Evolutionary conservation across 2,329 filamentous ascomycete species (phyloP).

Genomic region (Ilyonectria mors-panacis): DNA sequence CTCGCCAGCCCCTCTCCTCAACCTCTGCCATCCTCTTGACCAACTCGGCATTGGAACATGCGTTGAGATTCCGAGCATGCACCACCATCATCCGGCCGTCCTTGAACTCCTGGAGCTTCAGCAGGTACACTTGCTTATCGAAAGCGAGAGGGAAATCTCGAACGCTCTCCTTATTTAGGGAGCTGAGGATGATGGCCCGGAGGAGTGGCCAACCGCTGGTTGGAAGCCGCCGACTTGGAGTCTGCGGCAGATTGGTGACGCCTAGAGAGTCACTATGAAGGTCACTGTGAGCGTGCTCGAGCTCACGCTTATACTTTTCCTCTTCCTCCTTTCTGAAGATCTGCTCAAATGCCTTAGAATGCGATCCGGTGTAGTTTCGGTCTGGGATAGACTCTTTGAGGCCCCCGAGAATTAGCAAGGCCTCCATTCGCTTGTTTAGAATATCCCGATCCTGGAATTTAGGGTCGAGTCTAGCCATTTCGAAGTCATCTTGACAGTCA

Average conservation of each 20-base stretch:
- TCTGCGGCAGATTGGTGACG: neutral
- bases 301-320: neutral
- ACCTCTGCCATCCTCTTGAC: slow-evolving; percentile 32
- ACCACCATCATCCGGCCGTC: slow-evolving; percentile 2
- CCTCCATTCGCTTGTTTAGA: neutral
- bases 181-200: slow-evolving; percentile 11
- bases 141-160: neutral
- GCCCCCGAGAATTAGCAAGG: slow-evolving; percentile 22
- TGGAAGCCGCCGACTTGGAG: neutral
- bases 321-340: neutral
- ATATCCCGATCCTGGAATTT: neutral
- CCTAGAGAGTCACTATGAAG: neutral
- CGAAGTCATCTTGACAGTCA: no score
- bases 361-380: slow-evolving; percentile 2
- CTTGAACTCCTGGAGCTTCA: slow-evolving; percentile 9
- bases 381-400: neutral
- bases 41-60: slow-evolving; percentile 31
- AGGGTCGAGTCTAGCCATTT: neutral
- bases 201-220: slow-evolving; percentile 13
- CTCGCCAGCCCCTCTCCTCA: slow-evolving; percentile 40
- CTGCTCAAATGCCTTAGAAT: neutral
- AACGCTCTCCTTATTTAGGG: neutral
- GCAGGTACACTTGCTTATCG: slow-evolving; percentile 3
- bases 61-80: slow-evolving; percentile 21
- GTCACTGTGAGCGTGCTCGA: neutral